Conservation (phyloP, 805 yeast species). For the Saccharomycopsis fodiens region DNA sequence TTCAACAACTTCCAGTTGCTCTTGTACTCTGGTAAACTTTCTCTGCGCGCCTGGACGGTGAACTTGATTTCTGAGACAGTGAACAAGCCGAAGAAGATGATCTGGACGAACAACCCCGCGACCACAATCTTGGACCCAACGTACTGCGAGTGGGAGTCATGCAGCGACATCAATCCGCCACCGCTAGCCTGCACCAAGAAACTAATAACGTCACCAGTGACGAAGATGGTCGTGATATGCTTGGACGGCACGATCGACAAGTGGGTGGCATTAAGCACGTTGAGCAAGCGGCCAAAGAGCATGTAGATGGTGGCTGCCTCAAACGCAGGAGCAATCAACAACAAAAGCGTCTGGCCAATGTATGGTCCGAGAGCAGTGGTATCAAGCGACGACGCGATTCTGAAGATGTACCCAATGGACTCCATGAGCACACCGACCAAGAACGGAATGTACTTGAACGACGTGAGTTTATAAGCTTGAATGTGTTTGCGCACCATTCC, state of each 20-base stretch:
- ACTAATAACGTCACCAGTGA: constrained; percentile 27
- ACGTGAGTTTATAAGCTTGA: too few species aligned
- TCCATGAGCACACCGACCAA: constrained; percentile 25
- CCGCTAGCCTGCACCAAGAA: constrained; percentile 28
- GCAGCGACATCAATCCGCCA: constrained; percentile 28
- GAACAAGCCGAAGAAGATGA: constrained; percentile 27
- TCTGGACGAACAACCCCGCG: constrained; percentile 29
- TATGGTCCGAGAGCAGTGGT: constrained; percentile 21
- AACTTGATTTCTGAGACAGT: constrained; percentile 15
- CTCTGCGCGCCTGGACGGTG: constrained; percentile 5
- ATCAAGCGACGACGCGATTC: constrained; percentile 22
- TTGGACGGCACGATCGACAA: constrained; percentile 23
- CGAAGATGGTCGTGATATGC: constrained; percentile 26
- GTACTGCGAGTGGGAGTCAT: not conserved
- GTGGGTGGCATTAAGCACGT: constrained; percentile 21
- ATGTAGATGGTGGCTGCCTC: constrained; percentile 29
- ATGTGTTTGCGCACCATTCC: too few species aligned
- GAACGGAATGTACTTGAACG: constrained; percentile 24
- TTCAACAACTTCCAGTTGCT: too few species aligned
- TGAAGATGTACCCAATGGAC: constrained; percentile 25
- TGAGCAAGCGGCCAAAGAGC: constrained; percentile 26
- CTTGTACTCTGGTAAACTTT: too few species aligned
- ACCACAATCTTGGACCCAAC: constrained; percentile 25
- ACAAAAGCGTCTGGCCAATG: constrained; percentile 24
- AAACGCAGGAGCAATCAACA: constrained; percentile 28